Evolutionary conservation across 345 rosid genomes (phyloP), one percentile per base, ranked within the genome.

Genomic region (Schrenkiella parvula): DNA sequence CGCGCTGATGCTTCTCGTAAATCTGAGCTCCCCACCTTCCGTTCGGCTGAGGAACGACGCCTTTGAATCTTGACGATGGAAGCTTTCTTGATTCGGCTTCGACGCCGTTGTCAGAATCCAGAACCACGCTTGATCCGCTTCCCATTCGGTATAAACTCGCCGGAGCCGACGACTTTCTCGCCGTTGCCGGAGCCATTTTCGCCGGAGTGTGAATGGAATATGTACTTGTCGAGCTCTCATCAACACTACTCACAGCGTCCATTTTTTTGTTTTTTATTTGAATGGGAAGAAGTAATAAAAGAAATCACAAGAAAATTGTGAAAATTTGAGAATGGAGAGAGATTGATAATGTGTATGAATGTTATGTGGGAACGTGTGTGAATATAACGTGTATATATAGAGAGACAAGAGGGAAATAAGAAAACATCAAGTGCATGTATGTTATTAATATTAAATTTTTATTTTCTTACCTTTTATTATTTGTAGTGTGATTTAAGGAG

Each of bases 21-120:
- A 93, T 93, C 86, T 93, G 97, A 10, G 95, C 89, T 4, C 97
- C 98, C 98, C 97, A 93, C 1, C 95, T 84, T 61, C 97, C 97
- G 68, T 93, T 93, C 4, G 98, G 98, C 62, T 93, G 96, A 1
- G 97, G 93, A n/a, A 93, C 97, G 3, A 93, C 98, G 2, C 98
- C 98, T 73, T 93, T 93, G 86, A 82, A 93, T 52, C 85, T 85
- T 9, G 98, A 91, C 4, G 95, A 88, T 0, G 95, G 93, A 23
- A 91, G 90, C 75, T 91, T 93, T 41, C 87, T 80, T 2, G 96
- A 89, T 78, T 93, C 96, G 0, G 89, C 91, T 55, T 91, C 97
- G 9, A 80, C 74, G 1, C 87, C 87, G 62, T 83, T 71, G 23
- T 90, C 93, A 0, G 81, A 67, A 39, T 90, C 93, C 21, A 93